Evolutionary conservation across 441 rosid genomes (phyloP).

Genomic region (Gossypium gossypioides): DNA sequence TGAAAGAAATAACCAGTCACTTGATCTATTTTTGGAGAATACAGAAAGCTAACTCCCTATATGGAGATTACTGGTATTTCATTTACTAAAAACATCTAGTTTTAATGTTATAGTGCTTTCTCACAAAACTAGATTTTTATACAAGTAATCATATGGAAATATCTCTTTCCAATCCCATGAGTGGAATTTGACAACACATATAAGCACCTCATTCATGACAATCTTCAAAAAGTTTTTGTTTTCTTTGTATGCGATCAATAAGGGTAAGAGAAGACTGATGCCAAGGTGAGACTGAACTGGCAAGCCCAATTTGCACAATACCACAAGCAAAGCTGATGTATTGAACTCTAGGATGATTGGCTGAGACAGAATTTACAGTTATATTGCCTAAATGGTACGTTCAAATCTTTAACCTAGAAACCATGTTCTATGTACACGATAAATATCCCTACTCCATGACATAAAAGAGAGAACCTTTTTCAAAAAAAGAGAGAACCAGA

Average conservation of each 20-base stretch:
- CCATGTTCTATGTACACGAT: not conserved
- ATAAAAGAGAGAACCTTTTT: not conserved
- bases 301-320: not conserved
- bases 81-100: not conserved
- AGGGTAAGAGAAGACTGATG: not conserved
- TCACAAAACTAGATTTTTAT: not conserved
- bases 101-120: not conserved
- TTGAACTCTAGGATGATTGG: not conserved
- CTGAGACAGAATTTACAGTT: not conserved
- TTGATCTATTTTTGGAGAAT: not conserved
- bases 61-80: not conserved
- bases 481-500: not conserved
- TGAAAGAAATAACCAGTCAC: not conserved
- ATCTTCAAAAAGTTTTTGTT: not conserved
- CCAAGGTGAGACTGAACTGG: not conserved
- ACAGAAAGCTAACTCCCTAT: not conserved
- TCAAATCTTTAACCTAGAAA: not conserved
- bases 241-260: not conserved
- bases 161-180: constrained; percentile 1
- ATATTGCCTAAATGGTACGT: not conserved
- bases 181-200: not conserved
- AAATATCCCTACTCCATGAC: not conserved
- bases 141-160: not conserved
- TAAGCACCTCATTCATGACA: not conserved
- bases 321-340: not conserved